Conservation (phyloP, 257 asterid genomes). For the Vinca minor region DNA sequence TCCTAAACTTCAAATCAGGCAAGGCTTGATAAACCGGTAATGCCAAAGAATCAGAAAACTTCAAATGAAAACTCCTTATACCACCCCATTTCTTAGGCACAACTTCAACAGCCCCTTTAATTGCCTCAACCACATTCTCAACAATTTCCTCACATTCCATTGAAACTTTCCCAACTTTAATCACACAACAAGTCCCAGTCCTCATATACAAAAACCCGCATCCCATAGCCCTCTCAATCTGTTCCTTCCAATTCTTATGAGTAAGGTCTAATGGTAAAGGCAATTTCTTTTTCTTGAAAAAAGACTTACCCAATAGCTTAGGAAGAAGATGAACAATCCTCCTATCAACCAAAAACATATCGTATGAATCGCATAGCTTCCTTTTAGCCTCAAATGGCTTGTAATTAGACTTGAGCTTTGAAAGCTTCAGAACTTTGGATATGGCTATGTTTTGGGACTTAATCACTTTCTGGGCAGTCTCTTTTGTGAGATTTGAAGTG, state of each 20-base stretch:
- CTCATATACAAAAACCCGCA: slow-evolving; percentile 52
- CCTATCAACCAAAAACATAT: slow-evolving; percentile 63
- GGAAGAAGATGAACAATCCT: slow-evolving; percentile 79
- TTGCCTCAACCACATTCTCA: slow-evolving; percentile 50
- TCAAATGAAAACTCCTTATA: slow-evolving; percentile 80
- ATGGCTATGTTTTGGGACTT: slow-evolving; percentile 49
- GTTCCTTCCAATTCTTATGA: slow-evolving; percentile 52
- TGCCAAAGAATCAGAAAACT: slow-evolving; percentile 58
- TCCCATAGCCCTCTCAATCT: slow-evolving; percentile 60
- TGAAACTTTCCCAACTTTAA: slow-evolving; percentile 62
- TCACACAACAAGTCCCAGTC: slow-evolving; percentile 74
- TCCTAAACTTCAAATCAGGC: slow-evolving; percentile 70
- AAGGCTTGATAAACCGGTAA: slow-evolving; percentile 75
- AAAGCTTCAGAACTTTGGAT: slow-evolving; percentile 49
- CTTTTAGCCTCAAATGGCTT: slow-evolving; percentile 71
- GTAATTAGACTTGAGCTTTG: slow-evolving; percentile 66
- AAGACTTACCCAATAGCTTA: slow-evolving; percentile 64
- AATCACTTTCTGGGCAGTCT: slow-evolving; percentile 48
- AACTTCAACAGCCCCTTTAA: slow-evolving; percentile 40
- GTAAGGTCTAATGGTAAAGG: slow-evolving; percentile 71
- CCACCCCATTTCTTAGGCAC: slow-evolving; percentile 80
- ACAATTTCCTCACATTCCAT: slow-evolving; percentile 58
- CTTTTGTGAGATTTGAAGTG: slow-evolving; percentile 42
- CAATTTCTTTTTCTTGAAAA: slow-evolving; percentile 76
- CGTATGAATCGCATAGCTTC: slow-evolving; percentile 71